phyloP scores from a whole-genome alignment of 1,284 basidiomycete genomes.

The Cutaneotrichosporon spelunceum region DNA sequence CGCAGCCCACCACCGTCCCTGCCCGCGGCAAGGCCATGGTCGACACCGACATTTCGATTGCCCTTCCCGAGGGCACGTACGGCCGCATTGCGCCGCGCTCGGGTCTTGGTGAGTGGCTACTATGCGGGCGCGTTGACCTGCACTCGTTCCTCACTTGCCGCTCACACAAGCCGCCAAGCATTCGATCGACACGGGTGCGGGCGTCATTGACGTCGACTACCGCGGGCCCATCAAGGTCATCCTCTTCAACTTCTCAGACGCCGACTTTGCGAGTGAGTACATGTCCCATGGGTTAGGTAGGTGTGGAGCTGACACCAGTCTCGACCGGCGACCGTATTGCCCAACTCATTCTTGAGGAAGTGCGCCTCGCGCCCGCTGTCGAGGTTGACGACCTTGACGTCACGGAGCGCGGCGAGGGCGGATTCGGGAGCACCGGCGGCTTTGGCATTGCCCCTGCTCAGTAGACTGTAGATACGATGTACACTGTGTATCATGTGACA shows the following conservation, averaged over 20 bases:
- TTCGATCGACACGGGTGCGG: constrained; percentile 96
- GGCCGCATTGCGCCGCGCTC: constrained; percentile 95
- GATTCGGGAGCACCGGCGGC: constrained; percentile 91
- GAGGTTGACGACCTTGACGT: constrained; percentile 84
- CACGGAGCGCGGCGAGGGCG: constrained; percentile 76
- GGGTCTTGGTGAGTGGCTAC: constrained; percentile 69
- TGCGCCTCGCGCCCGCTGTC: constrained; percentile 77
- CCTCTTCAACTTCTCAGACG: constrained; percentile 86
- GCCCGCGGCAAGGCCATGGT: constrained; percentile 85
- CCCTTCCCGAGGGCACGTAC: constrained; percentile 91
- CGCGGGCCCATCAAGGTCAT: constrained; percentile 87
- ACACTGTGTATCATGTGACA: constrained; percentile 1
- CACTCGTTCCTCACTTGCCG: background rate
- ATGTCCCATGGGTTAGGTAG: background rate
- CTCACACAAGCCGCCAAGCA: constrained; percentile 76
- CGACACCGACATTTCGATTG: constrained; percentile 90
- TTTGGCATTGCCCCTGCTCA: background rate
- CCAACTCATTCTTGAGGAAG: constrained; percentile 89
- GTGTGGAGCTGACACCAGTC: constrained; percentile 57
- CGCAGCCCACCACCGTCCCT: constrained; percentile 73
- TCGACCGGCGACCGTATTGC: constrained; percentile 90
- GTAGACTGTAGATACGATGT: background rate
- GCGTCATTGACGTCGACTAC: constrained; percentile 96
- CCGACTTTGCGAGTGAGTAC: constrained; percentile 75
- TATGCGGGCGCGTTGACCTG: background rate